phyloP scores from a whole-genome alignment of 352 stramenopile species.

The Aphanomyces astaci region DNA sequence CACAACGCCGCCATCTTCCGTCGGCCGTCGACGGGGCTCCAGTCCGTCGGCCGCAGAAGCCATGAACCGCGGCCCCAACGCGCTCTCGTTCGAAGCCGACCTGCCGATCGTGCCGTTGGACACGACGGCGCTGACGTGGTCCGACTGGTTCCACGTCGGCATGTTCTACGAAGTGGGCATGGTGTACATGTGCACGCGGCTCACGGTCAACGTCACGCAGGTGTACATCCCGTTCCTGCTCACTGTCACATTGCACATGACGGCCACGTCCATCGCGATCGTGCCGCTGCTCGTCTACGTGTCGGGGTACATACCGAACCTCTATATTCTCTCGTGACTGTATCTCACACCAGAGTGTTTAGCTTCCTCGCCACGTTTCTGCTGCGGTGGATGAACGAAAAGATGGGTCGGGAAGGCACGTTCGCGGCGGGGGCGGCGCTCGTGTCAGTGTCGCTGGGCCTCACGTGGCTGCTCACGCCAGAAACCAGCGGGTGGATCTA shows the following conservation, averaged over 20 bases:
- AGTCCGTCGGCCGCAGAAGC: conserved; percentile 53
- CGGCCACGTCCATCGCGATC: conserved; percentile 71
- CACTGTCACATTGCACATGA: conserved; percentile 81
- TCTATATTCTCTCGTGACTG: not conserved
- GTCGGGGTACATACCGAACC: conserved; percentile 40
- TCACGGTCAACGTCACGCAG: conserved; percentile 80
- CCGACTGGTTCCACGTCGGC: conserved; percentile 56
- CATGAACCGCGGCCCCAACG: conserved; percentile 10
- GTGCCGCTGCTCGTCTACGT: conserved; percentile 78
- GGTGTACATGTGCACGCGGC: conserved; percentile 82
- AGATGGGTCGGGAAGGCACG: conserved; percentile 53
- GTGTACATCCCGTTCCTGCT: conserved; percentile 85
- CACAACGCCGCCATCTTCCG: not conserved
- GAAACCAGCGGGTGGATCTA: conserved; percentile 66
- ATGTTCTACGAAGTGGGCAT: conserved; percentile 85
- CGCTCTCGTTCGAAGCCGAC: conserved; percentile 4
- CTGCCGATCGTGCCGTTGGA: not conserved
- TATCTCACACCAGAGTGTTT: not conserved
- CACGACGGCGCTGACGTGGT: conserved; percentile 50
- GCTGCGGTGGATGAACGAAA: conserved; percentile 66
- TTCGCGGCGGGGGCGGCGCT: conserved; percentile 52
- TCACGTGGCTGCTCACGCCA: conserved; percentile 54
- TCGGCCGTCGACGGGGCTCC: conserved; percentile 23
- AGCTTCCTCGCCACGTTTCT: conserved; percentile 68
- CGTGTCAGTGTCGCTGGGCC: conserved; percentile 39